Evolutionary conservation across 2,329 filamentous ascomycete species (phyloP).

Genomic region (Fusarium luffae): DNA sequence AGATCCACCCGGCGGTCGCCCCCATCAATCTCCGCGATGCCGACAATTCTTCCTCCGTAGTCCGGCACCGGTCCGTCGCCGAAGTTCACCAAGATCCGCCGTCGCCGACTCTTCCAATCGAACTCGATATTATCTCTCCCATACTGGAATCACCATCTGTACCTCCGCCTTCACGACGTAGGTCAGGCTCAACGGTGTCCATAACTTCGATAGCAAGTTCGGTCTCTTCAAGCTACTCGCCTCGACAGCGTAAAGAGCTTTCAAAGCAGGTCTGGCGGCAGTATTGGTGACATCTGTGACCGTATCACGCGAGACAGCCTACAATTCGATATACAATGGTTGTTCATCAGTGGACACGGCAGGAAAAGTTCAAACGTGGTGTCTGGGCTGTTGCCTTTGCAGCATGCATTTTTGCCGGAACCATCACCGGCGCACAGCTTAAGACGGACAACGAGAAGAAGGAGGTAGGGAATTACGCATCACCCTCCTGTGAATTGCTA

Average conservation of each 20-base stretch:
- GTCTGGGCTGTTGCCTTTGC: slow-evolving; percentile 58
- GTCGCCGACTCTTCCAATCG: slow-evolving; percentile 14
- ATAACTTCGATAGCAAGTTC: slow-evolving; percentile 3
- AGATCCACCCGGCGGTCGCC: slow-evolving; percentile 24
- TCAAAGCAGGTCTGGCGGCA: slow-evolving; percentile 45
- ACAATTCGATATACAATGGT: slow-evolving; percentile 21
- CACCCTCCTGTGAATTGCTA: background rate
- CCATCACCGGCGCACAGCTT: slow-evolving; percentile 61
- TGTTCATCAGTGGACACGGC: slow-evolving; percentile 44
- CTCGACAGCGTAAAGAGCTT: slow-evolving; percentile 35
- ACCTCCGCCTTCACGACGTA: background rate
- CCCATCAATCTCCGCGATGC: slow-evolving; percentile 15
- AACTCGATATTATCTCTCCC: slow-evolving; percentile 13
- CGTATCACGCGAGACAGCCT: background rate
- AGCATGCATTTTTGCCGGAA: slow-evolving; percentile 59
- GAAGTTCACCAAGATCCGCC: slow-evolving; percentile 15
- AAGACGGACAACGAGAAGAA: slow-evolving; percentile 61
- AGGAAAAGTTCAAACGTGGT: slow-evolving; percentile 51
- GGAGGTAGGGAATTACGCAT: slow-evolving; percentile 48
- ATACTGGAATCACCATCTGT: background rate
- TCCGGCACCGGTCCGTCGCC: slow-evolving; percentile 30
- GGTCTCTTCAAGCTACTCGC: slow-evolving; percentile 14
- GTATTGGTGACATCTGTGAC: slow-evolving; percentile 40
- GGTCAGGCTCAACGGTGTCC: background rate
- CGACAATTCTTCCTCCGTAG: slow-evolving; percentile 27